Evolutionary conservation across 2,329 filamentous ascomycete species (phyloP).

Genomic region (Alternaria sp.): DNA sequence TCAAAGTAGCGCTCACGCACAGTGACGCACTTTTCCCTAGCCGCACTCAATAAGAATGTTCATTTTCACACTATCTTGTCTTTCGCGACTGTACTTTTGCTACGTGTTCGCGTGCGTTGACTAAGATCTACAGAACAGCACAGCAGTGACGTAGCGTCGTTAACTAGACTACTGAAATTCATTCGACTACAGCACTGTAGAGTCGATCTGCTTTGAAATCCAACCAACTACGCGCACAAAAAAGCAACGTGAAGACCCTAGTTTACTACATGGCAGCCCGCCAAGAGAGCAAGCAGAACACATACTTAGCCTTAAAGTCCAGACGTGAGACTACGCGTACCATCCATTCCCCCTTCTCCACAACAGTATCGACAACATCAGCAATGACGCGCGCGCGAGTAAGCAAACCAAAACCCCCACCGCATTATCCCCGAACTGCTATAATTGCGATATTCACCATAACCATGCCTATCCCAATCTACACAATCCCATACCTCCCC

Average conservation of each 20-base stretch:
- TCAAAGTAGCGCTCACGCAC: slow-evolving; percentile 4
- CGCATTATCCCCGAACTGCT: background rate
- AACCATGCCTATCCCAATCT: background rate
- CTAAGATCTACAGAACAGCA: background rate
- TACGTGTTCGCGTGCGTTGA: slow-evolving; percentile 3
- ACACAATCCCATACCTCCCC: background rate
- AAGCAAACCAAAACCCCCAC: background rate
- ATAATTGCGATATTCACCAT: background rate
- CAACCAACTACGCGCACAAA: background rate
- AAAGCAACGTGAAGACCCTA: background rate
- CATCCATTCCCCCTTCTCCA: background rate
- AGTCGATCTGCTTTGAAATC: background rate
- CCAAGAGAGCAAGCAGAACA: background rate
- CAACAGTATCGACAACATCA: background rate
- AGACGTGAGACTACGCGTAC: background rate
- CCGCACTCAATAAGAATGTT: slow-evolving; percentile 5
- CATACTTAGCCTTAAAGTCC: slow-evolving; percentile 1
- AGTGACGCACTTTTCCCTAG: slow-evolving; percentile 9
- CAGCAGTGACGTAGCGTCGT: background rate
- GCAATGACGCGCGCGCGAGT: background rate
- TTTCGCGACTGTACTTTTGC: background rate
- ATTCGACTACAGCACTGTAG: background rate
- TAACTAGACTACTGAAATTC: background rate
- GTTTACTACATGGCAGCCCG: background rate
- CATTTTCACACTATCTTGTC: background rate